Evolutionary conservation across 1,284 basidiomycete species (phyloP).

Genomic region (Mycena citricolor): DNA sequence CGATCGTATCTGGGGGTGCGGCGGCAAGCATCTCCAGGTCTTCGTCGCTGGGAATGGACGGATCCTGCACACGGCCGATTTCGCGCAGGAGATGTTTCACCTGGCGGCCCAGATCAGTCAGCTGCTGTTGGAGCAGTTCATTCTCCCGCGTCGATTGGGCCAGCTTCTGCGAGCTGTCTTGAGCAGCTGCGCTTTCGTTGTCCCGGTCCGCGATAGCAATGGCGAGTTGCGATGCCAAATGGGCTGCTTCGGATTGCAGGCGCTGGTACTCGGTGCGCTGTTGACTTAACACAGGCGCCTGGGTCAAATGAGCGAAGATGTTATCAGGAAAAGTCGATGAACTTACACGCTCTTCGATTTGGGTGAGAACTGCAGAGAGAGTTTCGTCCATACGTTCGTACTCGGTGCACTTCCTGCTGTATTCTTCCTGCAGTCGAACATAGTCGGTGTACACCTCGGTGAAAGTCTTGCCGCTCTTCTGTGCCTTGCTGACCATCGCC

Average conservation of each 20-base stretch:
- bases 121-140: slow-evolving; percentile 70
- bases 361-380: slow-evolving; percentile 68
- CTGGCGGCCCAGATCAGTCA: slow-evolving; percentile 87
- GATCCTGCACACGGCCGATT: slow-evolving; percentile 79
- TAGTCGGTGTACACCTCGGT: slow-evolving; percentile 91
- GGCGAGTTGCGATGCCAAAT: slow-evolving; percentile 80
- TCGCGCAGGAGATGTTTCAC: slow-evolving; percentile 80
- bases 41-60: slow-evolving; percentile 72
- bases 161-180: slow-evolving; percentile 63
- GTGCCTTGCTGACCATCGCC: slow-evolving; percentile 76
- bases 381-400: slow-evolving; percentile 80
- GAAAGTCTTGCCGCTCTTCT: slow-evolving; percentile 81
- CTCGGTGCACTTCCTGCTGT: slow-evolving; percentile 74
- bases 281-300: slow-evolving; percentile 87
- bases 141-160: slow-evolving; percentile 67
- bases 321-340: background rate
- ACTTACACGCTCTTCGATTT: slow-evolving; percentile 87
- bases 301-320: slow-evolving; percentile 10
- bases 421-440: slow-evolving; percentile 81
- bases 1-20: slow-evolving; percentile 57
- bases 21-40: slow-evolving; percentile 50
- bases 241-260: slow-evolving; percentile 71
- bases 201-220: slow-evolving; percentile 72
- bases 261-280: slow-evolving; percentile 86
- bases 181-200: slow-evolving; percentile 44